Base-by-base conservation (phyloP, 768 basidiomycete genomes). In the Auriscalpium vulgare region DNA sequence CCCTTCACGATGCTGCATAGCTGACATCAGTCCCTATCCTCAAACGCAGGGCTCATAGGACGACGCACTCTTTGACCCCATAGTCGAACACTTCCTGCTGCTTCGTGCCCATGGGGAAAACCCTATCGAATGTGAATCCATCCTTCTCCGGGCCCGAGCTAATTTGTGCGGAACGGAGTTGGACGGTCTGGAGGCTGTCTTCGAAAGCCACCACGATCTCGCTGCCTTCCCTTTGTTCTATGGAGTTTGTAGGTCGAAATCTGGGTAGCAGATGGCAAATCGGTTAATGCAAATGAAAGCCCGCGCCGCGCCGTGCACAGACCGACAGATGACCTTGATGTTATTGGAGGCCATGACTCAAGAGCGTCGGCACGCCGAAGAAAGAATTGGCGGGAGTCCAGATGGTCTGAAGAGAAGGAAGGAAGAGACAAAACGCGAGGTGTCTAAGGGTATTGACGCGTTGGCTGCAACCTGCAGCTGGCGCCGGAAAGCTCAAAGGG, bases 291-390 rank as follows among this genome's bases (percentile, higher is more conserved):
- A 35, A 45, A 56, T 37, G 44, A 54, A 34, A 8, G 45, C 37
- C 38, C 49, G 56, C 51, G 53, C 50, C 49, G 40, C n/a, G 58
- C 45, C 47, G 53, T 50, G 51, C 29, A 74, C 92, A 63, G 64
- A 95, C 95, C 95, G 92, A 81, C 95, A 98, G 62, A 99, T 92
- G 68, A 99, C 97, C 78, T 98, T 95, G 80, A 95, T 94, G 71
- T 95, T 95, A 63, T 85, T 93, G 59, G 77, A 76, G 63, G 85
- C 81, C 68, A 85, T 85, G 87, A 83, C 75, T 78, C 80, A 68
- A 29, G 29, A 29, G 29, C 29, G 29, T 29, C 29, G 29, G 29
- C 29, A 5, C 29, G 29, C 29, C 29, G 29, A 29, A 29, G 29
- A 7, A 4, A 7, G 29, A 7, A 29, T 29, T 29, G 56, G 37